Base-by-base conservation (phyloP, 2,329 filamentous ascomycete species). In the Plenodomus biglobosus region DNA sequence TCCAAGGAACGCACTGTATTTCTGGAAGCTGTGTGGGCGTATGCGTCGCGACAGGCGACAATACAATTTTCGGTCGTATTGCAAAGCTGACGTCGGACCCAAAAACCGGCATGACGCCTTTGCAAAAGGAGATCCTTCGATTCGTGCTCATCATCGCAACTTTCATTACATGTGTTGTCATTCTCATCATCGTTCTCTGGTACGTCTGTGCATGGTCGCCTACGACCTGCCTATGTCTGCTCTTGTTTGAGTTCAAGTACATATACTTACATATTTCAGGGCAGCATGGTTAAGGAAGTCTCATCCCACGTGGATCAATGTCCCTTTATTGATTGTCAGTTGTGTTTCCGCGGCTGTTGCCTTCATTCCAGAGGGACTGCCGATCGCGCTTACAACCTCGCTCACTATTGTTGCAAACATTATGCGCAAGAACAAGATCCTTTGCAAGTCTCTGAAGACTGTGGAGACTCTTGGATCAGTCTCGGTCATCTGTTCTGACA, bases 401-500 rank as follows among this genome's bases (percentile, higher is more conserved):
- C 75, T 92, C 55, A 90, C 87, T 0, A 91, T 92, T 50, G 86
- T 83, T 1, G 87, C 88, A 17, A 88, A 86, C 55, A 79, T 88
- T 58, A 90, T 92, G 88, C 79, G 79, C 54, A 85, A 86, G 72
- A 85, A 90, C 68, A 86, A 87, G 64, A 84, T 91, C 37, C 78
- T 91, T 8, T 90, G 87, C 82, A 91, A 91, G 72, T 88, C 85
- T 0, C 76, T 92, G 39, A 88, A 88, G 72, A 90, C 87, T 0
- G 86, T 90, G 0, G 87, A 90, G 70, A 90, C 87, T 0, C 78
- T 90, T 0, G 87, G 87, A 0, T 79, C 84, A 0, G 86, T 90
- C 1, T 87, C 85, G 0, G 81, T 88, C 7, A 85, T 91, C 35
- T 89, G 87, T 66, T 88, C 85, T 0, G 87, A 90, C 66, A 90